phyloP scores from a whole-genome alignment of 1,284 basidiomycete genomes.

The Erythrobasidium hasegawianum region DNA sequence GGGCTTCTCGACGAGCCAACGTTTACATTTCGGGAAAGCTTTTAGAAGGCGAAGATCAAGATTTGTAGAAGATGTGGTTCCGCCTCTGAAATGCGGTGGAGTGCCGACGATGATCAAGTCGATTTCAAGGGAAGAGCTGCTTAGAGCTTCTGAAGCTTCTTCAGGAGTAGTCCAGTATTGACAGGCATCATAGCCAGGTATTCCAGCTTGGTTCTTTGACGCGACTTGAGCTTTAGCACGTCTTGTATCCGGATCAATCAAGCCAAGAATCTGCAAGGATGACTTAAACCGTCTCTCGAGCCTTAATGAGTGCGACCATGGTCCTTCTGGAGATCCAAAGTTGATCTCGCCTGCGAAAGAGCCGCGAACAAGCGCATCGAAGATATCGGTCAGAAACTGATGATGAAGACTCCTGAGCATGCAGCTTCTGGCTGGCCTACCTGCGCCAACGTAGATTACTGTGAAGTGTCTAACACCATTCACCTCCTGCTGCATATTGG shows the following conservation, averaged over 20 bases:
- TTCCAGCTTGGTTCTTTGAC: constrained; percentile 7
- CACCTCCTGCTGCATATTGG: no score
- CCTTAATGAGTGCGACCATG: constrained; percentile 39
- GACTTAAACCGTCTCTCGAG: constrained; percentile 34
- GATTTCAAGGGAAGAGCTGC: constrained; percentile 1
- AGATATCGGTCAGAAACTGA: no score
- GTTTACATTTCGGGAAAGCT: constrained; percentile 30
- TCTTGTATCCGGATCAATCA: constrained; percentile 42
- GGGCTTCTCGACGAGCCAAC: constrained; percentile 46
- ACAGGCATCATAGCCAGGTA: constrained; percentile 19
- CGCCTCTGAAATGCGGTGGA: constrained; percentile 88
- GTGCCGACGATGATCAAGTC: constrained; percentile 71
- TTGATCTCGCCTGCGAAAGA: constrained; percentile 23
- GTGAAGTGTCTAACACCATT: background rate
- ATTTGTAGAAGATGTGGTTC: constrained; percentile 69
- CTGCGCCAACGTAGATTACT: background rate
- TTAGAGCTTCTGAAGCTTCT: constrained; percentile 31
- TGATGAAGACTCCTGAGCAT: no score
- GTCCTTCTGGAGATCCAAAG: constrained; percentile 37
- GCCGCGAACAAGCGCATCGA: no score
- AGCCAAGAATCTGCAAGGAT: constrained; percentile 37
- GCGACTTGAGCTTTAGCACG: constrained; percentile 36
- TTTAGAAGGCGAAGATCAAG: constrained; percentile 78
- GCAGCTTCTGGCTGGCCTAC: background rate
- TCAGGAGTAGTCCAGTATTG: constrained; percentile 34